Evolutionary conservation across 2,329 filamentous ascomycete species (phyloP).

Genomic region (Akanthomyces dipterigenus): DNA sequence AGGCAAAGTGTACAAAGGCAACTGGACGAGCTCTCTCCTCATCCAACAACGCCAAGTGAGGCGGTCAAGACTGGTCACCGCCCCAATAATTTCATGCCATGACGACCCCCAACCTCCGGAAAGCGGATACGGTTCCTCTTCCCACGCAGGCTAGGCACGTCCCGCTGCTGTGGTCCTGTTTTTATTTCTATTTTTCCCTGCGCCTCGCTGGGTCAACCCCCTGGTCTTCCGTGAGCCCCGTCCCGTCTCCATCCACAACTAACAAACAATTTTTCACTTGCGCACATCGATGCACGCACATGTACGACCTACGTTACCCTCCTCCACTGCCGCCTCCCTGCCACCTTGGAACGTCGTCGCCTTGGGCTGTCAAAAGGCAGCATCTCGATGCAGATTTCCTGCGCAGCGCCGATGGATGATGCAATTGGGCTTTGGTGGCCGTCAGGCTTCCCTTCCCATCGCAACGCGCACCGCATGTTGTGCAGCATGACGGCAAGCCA

Average conservation of each 20-base stretch:
- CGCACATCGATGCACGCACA: too few species aligned
- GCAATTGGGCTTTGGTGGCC: neutral
- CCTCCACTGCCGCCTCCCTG: too few species aligned
- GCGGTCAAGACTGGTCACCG: conserved; percentile 8
- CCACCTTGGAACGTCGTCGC: neutral
- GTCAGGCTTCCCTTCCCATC: neutral
- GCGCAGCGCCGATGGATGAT: neutral
- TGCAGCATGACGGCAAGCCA: neutral
- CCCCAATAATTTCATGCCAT: neutral
- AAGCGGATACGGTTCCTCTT: conserved; percentile 7
- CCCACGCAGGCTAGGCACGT: neutral
- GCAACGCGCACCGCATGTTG: neutral
- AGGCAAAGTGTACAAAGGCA: neutral
- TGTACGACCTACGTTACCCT: neutral
- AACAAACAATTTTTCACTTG: neutral
- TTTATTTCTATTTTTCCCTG: neutral
- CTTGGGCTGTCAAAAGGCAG: neutral
- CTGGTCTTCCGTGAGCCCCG: neutral
- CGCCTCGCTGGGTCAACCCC: neutral
- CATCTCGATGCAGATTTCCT: neutral
- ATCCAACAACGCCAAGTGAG: neutral
- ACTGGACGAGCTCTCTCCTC: neutral
- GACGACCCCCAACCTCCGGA: neutral
- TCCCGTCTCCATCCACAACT: neutral
- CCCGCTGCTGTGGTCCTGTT: neutral